Percentiles rank a stretch among this genome's conserved stretches.
Evolutionary conservation across 495 filamentous ascomycete species (phyloP).

Genomic region (Aspergillus ostianus): DNA sequence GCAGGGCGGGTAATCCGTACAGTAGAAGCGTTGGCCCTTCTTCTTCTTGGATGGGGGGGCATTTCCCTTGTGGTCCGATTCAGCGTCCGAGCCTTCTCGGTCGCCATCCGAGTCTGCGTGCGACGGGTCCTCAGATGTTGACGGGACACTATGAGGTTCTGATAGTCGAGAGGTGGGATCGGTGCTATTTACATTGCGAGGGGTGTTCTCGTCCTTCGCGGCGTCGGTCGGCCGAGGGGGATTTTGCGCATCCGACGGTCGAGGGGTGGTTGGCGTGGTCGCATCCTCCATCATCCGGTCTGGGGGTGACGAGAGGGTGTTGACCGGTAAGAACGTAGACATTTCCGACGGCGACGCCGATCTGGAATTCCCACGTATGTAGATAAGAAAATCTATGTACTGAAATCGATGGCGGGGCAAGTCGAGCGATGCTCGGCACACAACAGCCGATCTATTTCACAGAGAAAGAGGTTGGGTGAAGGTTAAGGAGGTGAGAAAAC

Average conservation of each 20-base stretch:
- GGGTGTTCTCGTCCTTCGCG: slow-evolving; percentile 26
- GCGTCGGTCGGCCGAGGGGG: slow-evolving; percentile 26
- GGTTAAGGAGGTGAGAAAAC: slow-evolving; percentile 13
- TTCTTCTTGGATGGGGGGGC: slow-evolving; percentile 81
- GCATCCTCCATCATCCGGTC: slow-evolving; percentile 53
- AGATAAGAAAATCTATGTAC: slow-evolving; percentile 16
- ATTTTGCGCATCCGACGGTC: slow-evolving; percentile 44
- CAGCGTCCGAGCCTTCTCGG: slow-evolving; percentile 72
- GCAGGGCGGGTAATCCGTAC: slow-evolving; percentile 95
- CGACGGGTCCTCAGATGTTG: slow-evolving; percentile 71
- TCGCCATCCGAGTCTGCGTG: slow-evolving; percentile 70
- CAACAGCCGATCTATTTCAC: slow-evolving; percentile 12
- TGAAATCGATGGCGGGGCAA: slow-evolving; percentile 13
- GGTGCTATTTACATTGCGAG: slow-evolving; percentile 25
- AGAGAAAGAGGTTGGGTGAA: slow-evolving; percentile 6
- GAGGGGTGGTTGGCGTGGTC: slow-evolving; percentile 62
- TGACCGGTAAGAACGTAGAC: slow-evolving; percentile 74
- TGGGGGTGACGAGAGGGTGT: slow-evolving; percentile 62
- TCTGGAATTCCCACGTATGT: slow-evolving; percentile 4
- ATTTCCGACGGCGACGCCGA: slow-evolving; percentile 30
- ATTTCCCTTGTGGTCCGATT: slow-evolving; percentile 49
- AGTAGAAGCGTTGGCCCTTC: slow-evolving; percentile 95
- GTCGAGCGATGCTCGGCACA: slow-evolving; percentile 15
- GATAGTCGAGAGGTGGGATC: slow-evolving; percentile 9
- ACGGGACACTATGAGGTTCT: slow-evolving; percentile 37